These are phyloP conservation scores for Cubamyces sp. DNA, from an alignment of 768 basidiomycete species.

Conservation along the genomic window DNA sequence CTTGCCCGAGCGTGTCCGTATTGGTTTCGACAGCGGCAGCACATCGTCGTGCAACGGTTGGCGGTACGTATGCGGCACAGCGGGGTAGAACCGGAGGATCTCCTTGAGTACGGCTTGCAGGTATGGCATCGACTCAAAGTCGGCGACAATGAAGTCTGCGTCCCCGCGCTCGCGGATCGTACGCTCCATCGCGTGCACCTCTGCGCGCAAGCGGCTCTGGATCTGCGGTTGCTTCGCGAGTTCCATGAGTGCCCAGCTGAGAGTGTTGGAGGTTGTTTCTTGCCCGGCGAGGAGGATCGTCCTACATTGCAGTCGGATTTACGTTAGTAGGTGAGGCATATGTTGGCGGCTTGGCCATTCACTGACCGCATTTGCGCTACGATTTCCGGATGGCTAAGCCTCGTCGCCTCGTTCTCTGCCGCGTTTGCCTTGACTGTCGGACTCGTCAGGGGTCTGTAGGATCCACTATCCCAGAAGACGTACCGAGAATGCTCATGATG, in stretches of 20 bases:
- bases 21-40: slow-evolving; percentile 60
- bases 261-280: slow-evolving; percentile 62
- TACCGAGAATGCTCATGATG: slow-evolving; percentile 60
- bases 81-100: slow-evolving; percentile 57
- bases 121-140: slow-evolving; percentile 56
- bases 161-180: slow-evolving; percentile 41
- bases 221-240: slow-evolving; percentile 60
- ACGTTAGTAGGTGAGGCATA: too few relatives aligned
- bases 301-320: slow-evolving; percentile 7
- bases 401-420: slow-evolving; percentile 46
- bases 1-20: slow-evolving; percentile 50
- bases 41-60: slow-evolving; percentile 55
- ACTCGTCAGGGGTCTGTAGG: slow-evolving; percentile 29
- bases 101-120: slow-evolving; percentile 57
- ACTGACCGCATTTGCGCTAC: slow-evolving; percentile 35
- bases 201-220: slow-evolving; percentile 64
- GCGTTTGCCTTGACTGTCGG: slow-evolving; percentile 56
- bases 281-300: slow-evolving; percentile 43
- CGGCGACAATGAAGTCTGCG: slow-evolving; percentile 47
- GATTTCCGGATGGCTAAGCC: slow-evolving; percentile 40
- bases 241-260: slow-evolving; percentile 67
- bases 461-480: slow-evolving; percentile 25
- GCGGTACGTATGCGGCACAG: slow-evolving; percentile 56
- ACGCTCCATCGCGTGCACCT: slow-evolving; percentile 48
- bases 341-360: too few relatives aligned